Evolutionary conservation across 176 grass and related monocot genomes (phyloP).

Genomic region (Zoysia pacifica): DNA sequence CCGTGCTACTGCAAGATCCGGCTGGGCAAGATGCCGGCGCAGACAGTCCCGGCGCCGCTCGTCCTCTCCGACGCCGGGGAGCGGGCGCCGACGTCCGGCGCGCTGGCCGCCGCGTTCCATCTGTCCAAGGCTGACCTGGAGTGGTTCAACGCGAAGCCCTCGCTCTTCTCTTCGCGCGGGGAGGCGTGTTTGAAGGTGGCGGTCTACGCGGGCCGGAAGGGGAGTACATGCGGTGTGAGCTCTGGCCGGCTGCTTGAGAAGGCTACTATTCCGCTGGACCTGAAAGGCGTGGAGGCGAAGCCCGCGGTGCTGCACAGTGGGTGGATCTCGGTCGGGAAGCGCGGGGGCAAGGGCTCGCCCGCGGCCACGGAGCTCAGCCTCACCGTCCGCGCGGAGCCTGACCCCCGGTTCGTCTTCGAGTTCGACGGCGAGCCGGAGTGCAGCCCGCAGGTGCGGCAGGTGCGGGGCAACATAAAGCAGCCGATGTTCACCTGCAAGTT

Average conservation of each 20-base stretch:
- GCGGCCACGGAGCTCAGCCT: constrained; percentile 58
- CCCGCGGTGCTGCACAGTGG: constrained; percentile 62
- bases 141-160: constrained; percentile 58
- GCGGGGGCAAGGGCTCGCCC: constrained; percentile 1
- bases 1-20: constrained; percentile 95
- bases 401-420: constrained; percentile 85
- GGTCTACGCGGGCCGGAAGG: constrained; percentile 68
- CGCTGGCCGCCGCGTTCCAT: constrained; percentile 63
- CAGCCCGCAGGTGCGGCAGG: constrained; percentile 81
- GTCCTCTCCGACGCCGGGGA: constrained; percentile 39
- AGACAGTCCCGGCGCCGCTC: constrained; percentile 57
- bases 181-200: constrained; percentile 62
- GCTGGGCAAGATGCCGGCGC: constrained; percentile 64
- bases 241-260: constrained; percentile 69
- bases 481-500: constrained; percentile 98
- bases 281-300: constrained; percentile 60
- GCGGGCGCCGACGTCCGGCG: constrained; percentile 31
- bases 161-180: constrained; percentile 50
- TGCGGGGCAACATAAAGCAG: constrained; percentile 63
- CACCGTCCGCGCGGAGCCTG: constrained; percentile 71
- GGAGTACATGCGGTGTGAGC: constrained; percentile 56
- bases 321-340: constrained; percentile 73
- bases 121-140: constrained; percentile 69
- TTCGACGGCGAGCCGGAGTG: constrained; percentile 93
- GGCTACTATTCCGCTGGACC: constrained; percentile 65